Evolutionary conservation across 2,329 filamentous ascomycete genomes (phyloP), one percentile per base, ranked within the genome.

Genomic region (Pseudocercospora pini-densiflorae): DNA sequence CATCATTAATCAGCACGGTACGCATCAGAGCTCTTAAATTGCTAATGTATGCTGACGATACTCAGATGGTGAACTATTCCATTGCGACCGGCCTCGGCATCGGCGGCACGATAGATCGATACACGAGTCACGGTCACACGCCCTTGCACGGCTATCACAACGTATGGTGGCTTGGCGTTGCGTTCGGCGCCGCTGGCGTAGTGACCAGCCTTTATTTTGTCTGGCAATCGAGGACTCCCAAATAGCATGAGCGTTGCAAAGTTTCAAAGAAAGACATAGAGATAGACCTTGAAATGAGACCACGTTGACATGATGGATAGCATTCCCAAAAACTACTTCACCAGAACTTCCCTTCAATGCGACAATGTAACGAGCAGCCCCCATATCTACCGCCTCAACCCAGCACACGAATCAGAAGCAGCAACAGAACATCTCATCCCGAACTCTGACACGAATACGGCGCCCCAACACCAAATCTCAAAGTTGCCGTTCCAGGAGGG

Each of bases 51-150:
- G 33, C 47, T 43, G 21, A 59, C 19, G 65, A 66, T 10, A 71
- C 68, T 27, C 72, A 71, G 9, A 70, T 73, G 43, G 70, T 75
- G 62, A 76, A 75, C 65, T 76, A 75, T 61, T 68, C 62, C 31
- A 74, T 75, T n/a, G 67, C 68, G 5, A 58, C 70, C 36, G 71
- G 69, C 3, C 63, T 73, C 47, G 70, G 71, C 29, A 69, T 73
- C 27, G 72, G 69, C 8, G 69, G 72, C 2, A 72, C 72, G 1
- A 68, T 73, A 31, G 69, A 70, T 27, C 65, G 65, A 67, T 14
- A 66, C 69, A 43, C 68, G 68, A 54, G 14, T 31, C 16, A 61
- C 12, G 70, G 65, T 12, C 58, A 47, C 16, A 63, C 63, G 29
- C 24, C 63, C 3, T 23, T 72, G 47, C 57, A 61, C 27, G 73